Evolutionary conservation across 768 basidiomycete genomes (phyloP), one percentile per base, ranked within the genome.

Genomic region (Termitomyces sp.): DNA sequence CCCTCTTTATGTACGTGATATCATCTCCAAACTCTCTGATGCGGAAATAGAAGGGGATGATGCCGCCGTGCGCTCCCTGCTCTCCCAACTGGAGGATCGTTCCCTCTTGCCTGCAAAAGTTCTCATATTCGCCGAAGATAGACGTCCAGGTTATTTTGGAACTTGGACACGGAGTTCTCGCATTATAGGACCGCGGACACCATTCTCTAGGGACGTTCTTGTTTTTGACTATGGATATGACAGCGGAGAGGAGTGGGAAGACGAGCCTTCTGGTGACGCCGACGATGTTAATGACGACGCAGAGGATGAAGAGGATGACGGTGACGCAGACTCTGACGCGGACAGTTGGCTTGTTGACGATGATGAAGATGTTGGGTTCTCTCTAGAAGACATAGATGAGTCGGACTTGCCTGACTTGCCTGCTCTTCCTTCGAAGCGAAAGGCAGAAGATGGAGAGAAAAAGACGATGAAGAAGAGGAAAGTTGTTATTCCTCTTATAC

Each of bases 221-320:
- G 79, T 82, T 13, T 79, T 91, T 54, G 94, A 98, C 71, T 99
- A 98, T 69, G 81, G 82, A 5, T 92, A 95, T 66, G 95, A 99
- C 73, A 94, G 92, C 52, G 96, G 92, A 14, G 93, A 87, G 64
- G 97, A 98, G 64, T 98, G 97, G 97, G 92, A 93, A 61, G 90
- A 89, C 57, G 94, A 94, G 67, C 85, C 86, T 22, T 82, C 79
- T 3, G 92, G 87, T 24, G 90, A 84, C 11, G 92, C 87, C 51
- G 90, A 91, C 50, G 88, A 90, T 55, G 82, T 87, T 7, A 74
- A 79, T 7, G 86, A 88, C 5, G 90, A 91, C 16, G 86, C 78
- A 13, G 87, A 84, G 14, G 85, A 79, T 5, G 86, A 84, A 10
- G 83, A 80, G 9, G 82, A 74, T 10, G 74, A 72, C 6, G 85